These are phyloP conservation scores for Taphrina wiesneri DNA, from an alignment of 1,139 yeast species.

Conservation along the genomic window DNA sequence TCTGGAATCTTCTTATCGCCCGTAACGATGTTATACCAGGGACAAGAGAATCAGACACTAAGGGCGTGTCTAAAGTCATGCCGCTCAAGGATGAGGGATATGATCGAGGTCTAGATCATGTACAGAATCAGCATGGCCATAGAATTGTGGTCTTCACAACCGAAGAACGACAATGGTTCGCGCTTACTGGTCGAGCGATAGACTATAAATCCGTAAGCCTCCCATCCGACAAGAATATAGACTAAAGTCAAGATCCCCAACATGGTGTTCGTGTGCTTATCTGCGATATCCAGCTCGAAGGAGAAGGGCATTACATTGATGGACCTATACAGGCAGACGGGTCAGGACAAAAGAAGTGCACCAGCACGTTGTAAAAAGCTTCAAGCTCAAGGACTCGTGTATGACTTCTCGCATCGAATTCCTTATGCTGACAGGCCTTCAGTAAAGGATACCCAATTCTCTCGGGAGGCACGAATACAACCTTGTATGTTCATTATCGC, in stretches of 20 bases:
- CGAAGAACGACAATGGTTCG: constrained; percentile 19
- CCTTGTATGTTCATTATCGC: constrained; percentile 17
- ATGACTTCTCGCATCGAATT: neutral
- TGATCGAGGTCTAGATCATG: neutral
- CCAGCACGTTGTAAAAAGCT: constrained; percentile 20
- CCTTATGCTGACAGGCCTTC: neutral
- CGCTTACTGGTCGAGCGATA: constrained; percentile 20
- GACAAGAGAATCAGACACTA: neutral
- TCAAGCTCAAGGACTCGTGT: constrained; percentile 10
- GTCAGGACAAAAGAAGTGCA: constrained; percentile 32
- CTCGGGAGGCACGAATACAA: neutral
- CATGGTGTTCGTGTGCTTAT: constrained; percentile 10
- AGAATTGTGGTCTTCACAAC: neutral
- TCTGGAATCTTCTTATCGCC: neutral
- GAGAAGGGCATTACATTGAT: constrained; percentile 10
- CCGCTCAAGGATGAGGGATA: neutral
- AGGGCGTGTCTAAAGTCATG: neutral
- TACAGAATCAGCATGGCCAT: neutral
- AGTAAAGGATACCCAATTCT: constrained; percentile 23
- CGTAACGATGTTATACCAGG: neutral
- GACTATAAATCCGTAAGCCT: constrained; percentile 14
- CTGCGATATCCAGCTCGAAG: constrained; percentile 7
- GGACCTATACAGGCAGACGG: constrained; percentile 9
- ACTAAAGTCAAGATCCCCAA: neutral
- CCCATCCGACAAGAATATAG: neutral